Evolutionary conservation across 2,329 filamentous ascomycete genomes (phyloP), one percentile per base, ranked within the genome.

Genomic region (Penicillium sp.): DNA sequence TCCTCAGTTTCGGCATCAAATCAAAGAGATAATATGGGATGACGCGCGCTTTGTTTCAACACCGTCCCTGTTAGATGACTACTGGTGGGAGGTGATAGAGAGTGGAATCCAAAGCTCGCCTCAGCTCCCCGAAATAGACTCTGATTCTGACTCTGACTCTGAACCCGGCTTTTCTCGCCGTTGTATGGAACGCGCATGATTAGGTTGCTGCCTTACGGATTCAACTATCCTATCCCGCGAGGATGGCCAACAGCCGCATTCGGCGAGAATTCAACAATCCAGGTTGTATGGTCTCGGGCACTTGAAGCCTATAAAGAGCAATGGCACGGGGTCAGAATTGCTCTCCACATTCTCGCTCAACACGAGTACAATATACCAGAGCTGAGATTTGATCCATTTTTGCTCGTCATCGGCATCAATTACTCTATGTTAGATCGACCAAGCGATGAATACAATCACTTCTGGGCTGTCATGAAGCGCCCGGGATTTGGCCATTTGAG

Each of bases 171-270:
- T 0, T 71, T 74, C 19, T 55, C 56, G 0, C 80, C 79, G 0
- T 57, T 73, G 0, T 81, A 81, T 54, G 61, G 76, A 37, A 81
- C 79, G 0, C 80, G 80, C 0, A 78, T 78, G 66, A 77, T 79
- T 33, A 76, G 78, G 8, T 69, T 73, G 1, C 73, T 81, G 6
- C 77, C 78, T 0, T 26, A 58, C 1, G 75, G 75, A 3, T 79
- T 82, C 38, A 75, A 73, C 28, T 80, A 81, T 58, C 74, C 75
- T 2, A 63, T 77, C 4, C 72, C 76, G 1, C 71, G 68, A 22
- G 70, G 73, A 7, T 76, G 76, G 76, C 70, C 43, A 52, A 48
- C 45, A 25, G 45, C 25, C 2, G 45, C 3, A 16, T 30, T 49
- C 19, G 8, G 45, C 7, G 25, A 49, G 25, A 25, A 26, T 25